A percentile compares a stretch with the other conserved stretches of the same genome.
Evolutionary conservation across 208 protist species (phyloP).

Genomic region (Trichomonas tenax): DNA sequence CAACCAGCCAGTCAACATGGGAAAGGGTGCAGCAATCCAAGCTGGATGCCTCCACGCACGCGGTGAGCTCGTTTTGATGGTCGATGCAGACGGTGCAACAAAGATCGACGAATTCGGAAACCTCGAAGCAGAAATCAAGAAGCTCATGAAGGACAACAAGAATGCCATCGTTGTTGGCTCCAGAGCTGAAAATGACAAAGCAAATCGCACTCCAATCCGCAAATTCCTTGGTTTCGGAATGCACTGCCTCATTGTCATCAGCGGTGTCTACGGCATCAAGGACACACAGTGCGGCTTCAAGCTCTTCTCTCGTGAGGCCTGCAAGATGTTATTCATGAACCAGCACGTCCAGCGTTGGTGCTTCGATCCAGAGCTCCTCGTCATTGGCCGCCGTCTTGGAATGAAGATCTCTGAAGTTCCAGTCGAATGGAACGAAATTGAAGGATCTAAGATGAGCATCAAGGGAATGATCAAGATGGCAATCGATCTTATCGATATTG

Average conservation of each 20-base stretch:
- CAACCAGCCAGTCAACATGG: neutral
- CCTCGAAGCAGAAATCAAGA: neutral
- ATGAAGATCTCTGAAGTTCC: conserved; percentile 22
- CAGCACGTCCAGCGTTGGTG: conserved; percentile 30
- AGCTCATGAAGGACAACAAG: neutral
- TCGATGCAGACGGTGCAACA: no score
- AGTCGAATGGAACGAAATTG: conserved; percentile 31
- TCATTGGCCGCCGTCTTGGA: neutral
- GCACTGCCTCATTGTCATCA: neutral
- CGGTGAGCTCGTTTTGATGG: conserved; percentile 27
- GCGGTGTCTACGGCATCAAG: neutral
- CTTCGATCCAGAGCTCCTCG: conserved; percentile 33
- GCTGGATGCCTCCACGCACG: conserved; percentile 12
- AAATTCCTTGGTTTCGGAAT: conserved; percentile 23
- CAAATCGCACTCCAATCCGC: conserved; percentile 16
- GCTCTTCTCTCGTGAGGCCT: conserved; percentile 25
- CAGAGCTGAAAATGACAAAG: conserved; percentile 13
- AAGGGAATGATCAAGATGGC: neutral
- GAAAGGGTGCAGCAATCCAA: conserved; percentile 33
- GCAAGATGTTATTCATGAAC: conserved; percentile 17
- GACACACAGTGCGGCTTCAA: conserved; percentile 37
- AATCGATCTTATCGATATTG: neutral
- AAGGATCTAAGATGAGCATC: conserved; percentile 29
- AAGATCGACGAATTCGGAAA: conserved; percentile 21
- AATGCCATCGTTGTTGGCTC: conserved; percentile 3